A percentile compares a stretch with the other conserved stretches of the same genome.
Conservation (phyloP, 768 basidiomycete species). For the Ramaria sp. region DNA sequence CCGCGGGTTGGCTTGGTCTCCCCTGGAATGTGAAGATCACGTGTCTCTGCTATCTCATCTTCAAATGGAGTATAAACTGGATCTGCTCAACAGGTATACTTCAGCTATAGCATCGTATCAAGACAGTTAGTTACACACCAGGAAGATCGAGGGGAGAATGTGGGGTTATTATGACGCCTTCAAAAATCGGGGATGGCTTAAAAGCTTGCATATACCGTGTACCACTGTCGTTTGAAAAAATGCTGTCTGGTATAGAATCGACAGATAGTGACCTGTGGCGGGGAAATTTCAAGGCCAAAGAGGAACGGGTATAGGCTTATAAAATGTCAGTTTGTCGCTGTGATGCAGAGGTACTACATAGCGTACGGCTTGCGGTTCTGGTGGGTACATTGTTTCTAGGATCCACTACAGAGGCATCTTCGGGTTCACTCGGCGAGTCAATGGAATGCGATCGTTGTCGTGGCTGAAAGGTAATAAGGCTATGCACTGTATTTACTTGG, state of each 20-base stretch:
- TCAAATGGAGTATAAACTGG: not conserved
- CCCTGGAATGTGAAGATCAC: not conserved
- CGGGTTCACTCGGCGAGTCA: not conserved
- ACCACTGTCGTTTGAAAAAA: not conserved
- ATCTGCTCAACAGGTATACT: not conserved
- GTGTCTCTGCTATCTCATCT: not conserved
- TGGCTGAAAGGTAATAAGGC: not conserved
- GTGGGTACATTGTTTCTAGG: not conserved
- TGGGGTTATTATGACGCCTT: constrained; percentile 1
- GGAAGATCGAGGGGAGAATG: not conserved
- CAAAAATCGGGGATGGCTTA: not conserved
- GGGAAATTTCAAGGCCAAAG: not conserved
- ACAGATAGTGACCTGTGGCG: not conserved
- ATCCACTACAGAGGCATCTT: not conserved
- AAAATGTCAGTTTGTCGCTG: not conserved
- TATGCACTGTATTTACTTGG: too few relatives aligned
- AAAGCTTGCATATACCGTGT: not conserved
- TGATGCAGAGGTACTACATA: not conserved
- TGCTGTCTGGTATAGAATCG: not conserved
- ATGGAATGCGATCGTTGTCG: not conserved
- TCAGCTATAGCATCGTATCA: not conserved
- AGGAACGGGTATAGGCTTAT: not conserved
- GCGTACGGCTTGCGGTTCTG: not conserved
- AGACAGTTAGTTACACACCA: not conserved
- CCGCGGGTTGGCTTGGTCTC: not conserved